Conservation (phyloP, 306 rosid species). For the Fragaria nilgerrensis region DNA sequence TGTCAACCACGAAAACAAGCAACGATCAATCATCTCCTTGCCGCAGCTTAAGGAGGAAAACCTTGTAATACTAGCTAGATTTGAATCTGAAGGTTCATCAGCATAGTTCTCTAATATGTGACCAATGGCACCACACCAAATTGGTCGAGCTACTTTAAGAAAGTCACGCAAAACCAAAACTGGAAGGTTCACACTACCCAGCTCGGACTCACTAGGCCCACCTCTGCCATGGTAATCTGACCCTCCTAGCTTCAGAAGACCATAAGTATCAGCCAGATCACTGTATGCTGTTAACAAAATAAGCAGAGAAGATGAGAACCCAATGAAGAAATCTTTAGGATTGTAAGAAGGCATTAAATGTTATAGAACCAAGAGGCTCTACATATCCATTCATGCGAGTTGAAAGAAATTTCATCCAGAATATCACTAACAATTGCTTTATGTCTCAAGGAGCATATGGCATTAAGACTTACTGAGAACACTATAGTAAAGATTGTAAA, state of each 20-base stretch:
- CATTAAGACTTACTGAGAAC: not conserved
- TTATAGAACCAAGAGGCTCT: not conserved
- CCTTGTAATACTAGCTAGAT: slow-evolving; percentile 55
- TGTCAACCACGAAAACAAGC: slow-evolving; percentile 71
- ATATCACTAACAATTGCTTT: not conserved
- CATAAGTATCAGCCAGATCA: slow-evolving; percentile 75
- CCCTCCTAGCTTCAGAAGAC: slow-evolving; percentile 90
- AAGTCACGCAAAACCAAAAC: slow-evolving; percentile 66
- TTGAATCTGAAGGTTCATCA: slow-evolving; percentile 77
- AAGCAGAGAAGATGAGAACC: slow-evolving; percentile 3
- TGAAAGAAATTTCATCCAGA: not conserved
- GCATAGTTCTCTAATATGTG: slow-evolving; percentile 59
- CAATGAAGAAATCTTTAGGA: not conserved
- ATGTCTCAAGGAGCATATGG: not conserved
- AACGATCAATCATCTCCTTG: slow-evolving; percentile 66
- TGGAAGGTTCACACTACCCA: slow-evolving; percentile 94
- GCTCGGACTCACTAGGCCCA: slow-evolving; percentile 68
- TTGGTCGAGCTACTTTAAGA: slow-evolving; percentile 74
- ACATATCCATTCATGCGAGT: not conserved
- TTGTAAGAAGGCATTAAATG: not conserved
- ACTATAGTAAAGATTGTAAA: not conserved
- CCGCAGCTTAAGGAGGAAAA: slow-evolving; percentile 51
- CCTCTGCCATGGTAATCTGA: slow-evolving; percentile 93
- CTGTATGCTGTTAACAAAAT: slow-evolving; percentile 57
- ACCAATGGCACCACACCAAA: slow-evolving; percentile 78